phyloP scores from a whole-genome alignment of 805 yeast genomes.

The Lipomyces yamanashiensis region DNA sequence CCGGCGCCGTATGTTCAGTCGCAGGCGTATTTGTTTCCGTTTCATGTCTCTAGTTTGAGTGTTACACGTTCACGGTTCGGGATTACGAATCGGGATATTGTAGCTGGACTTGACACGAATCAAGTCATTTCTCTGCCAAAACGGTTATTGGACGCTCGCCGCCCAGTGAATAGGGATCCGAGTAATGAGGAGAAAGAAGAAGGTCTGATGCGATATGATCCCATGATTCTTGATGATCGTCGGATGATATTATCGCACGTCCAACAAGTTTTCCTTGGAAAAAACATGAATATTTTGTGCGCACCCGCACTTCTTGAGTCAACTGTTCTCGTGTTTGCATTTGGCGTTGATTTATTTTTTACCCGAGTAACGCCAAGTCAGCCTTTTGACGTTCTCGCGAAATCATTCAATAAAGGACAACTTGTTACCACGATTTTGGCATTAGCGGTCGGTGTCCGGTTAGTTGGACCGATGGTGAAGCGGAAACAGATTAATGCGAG shows the following conservation, averaged over 20 bases:
- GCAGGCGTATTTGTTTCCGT: constrained; percentile 68
- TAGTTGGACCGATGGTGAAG: constrained; percentile 63
- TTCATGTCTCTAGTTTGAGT: constrained; percentile 56
- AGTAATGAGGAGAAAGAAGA: constrained; percentile 60
- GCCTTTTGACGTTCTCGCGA: constrained; percentile 76
- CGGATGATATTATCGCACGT: constrained; percentile 57
- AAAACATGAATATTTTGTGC: constrained; percentile 38
- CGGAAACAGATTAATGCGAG: constrained; percentile 56
- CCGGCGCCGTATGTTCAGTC: constrained; percentile 55
- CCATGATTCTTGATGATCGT: constrained; percentile 59
- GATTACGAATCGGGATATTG: constrained; percentile 67
- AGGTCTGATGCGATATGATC: constrained; percentile 69
- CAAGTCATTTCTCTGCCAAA: constrained; percentile 70
- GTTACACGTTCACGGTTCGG: constrained; percentile 66
- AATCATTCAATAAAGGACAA: constrained; percentile 67
- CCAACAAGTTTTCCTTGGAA: constrained; percentile 47
- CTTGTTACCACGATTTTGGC: constrained; percentile 63
- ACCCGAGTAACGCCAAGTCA: constrained; percentile 79
- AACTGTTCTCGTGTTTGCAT: constrained; percentile 68
- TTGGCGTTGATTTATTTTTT: constrained; percentile 75
- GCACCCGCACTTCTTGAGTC: constrained; percentile 77
- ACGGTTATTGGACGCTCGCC: constrained; percentile 65
- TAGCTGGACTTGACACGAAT: constrained; percentile 63
- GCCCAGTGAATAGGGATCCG: constrained; percentile 62
- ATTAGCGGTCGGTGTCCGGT: constrained; percentile 53